Percentiles rank a stretch among this genome's conserved stretches.
Conservation (phyloP, 78 protist species). For the Dictyostelium purpureum region DNA sequence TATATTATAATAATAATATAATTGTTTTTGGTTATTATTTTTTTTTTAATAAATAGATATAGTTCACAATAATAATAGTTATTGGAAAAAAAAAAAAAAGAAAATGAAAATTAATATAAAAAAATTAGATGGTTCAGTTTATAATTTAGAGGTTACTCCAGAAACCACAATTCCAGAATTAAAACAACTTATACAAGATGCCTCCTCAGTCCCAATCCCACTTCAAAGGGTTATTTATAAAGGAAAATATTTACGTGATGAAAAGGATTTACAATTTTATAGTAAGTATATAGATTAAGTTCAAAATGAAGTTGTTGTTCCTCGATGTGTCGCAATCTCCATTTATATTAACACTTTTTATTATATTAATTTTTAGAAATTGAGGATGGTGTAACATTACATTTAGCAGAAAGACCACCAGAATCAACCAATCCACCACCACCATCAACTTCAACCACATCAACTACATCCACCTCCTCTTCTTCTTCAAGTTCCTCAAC, state of each 20-base stretch:
- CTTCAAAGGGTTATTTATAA: constrained; percentile 46
- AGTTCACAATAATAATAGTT: too few relatives aligned
- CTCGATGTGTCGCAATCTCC: too few relatives aligned
- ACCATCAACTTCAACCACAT: neutral
- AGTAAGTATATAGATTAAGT: constrained; percentile 26
- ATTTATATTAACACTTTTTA: neutral
- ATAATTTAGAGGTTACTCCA: neutral
- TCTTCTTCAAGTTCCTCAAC: neutral
- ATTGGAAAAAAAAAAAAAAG: neutral
- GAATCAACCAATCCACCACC: constrained; percentile 12
- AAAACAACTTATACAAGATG: neutral
- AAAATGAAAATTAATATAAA: constrained; percentile 45
- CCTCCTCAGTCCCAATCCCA: neutral
- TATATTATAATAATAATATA: neutral
- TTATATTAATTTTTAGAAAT: constrained; percentile 29
- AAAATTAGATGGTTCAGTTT: constrained; percentile 47
- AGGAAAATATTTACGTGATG: constrained; percentile 68
- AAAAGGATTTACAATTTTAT: constrained; percentile 34
- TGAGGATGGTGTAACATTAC: constrained; percentile 70
- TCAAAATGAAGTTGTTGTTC: neutral
- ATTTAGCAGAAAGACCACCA: constrained; percentile 74
- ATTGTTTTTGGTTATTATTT: neutral
- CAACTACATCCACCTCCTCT: neutral
- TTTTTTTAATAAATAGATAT: neutral
- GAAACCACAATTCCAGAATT: constrained; percentile 20